phyloP scores from a whole-genome alignment of 2,329 filamentous ascomycete species.

The Diaporthe ampelina region DNA sequence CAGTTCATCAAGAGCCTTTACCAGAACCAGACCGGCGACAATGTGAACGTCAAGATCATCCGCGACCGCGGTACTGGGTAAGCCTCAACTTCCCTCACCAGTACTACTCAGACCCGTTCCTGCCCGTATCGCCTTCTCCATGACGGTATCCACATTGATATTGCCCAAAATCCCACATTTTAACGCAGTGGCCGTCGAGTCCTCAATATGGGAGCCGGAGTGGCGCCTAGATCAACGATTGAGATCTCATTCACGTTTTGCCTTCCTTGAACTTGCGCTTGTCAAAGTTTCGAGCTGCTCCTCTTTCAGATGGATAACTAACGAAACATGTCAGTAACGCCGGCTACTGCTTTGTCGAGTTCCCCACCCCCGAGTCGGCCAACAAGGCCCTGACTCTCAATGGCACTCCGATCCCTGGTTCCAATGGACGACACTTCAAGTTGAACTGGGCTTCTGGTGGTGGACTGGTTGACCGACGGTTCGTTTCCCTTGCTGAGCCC shows the following conservation, averaged over 20 bases:
- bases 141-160: too few species aligned
- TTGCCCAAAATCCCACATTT: neutral
- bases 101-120: neutral
- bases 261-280: neutral
- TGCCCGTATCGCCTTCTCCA: neutral
- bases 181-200: neutral
- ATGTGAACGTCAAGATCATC: conserved; percentile 99
- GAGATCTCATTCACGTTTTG: neutral
- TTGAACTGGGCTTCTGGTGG: conserved; percentile 99
- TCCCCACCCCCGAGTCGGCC: conserved; percentile 84
- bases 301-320: conserved; percentile 38
- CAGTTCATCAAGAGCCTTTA: conserved; percentile 97
- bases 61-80: conserved; percentile 99
- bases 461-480: conserved; percentile 93
- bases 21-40: conserved; percentile 88
- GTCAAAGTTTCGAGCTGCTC: too few species aligned
- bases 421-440: conserved; percentile 89
- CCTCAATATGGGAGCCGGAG: neutral
- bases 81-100: conserved; percentile 44
- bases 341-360: conserved; percentile 92
- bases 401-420: conserved; percentile 92
- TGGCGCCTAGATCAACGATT: too few species aligned
- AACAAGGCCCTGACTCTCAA: conserved; percentile 93
- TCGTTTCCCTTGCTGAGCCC: conserved; percentile 52
- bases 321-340: conserved; percentile 77